Conservation (phyloP, 345 rosid genomes). For the Psidium friedrichsthalianum region DNA sequence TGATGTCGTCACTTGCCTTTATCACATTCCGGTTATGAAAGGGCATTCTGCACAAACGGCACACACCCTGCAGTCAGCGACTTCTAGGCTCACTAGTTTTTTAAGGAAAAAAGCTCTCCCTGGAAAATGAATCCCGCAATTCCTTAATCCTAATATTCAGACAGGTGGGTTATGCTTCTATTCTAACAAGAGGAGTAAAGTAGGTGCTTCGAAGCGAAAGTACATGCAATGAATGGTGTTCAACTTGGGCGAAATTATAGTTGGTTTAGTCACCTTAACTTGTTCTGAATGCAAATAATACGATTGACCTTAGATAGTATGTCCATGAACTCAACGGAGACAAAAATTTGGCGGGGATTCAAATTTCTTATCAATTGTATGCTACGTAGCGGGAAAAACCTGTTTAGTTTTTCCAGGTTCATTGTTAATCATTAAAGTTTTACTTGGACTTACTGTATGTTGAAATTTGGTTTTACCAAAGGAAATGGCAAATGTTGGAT, state of each 20-base stretch:
- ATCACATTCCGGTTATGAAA: neutral
- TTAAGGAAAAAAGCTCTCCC: neutral
- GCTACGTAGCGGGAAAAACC: neutral
- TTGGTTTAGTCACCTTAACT: neutral
- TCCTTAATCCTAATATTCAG: neutral
- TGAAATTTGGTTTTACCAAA: neutral
- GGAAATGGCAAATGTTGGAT: neutral
- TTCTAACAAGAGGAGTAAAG: neutral
- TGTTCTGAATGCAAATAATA: neutral
- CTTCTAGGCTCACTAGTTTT: neutral
- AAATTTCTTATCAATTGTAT: neutral
- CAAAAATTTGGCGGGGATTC: neutral
- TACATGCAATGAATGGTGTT: neutral
- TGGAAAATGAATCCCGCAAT: neutral
- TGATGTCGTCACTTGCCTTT: neutral
- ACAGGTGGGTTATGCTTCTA: neutral
- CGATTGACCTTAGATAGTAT: neutral
- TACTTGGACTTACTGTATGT: neutral
- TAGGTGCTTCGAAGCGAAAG: neutral
- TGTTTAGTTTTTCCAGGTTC: neutral
- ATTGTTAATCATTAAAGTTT: neutral
- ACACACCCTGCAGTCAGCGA: neutral
- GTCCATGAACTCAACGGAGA: neutral
- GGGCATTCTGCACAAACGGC: neutral
- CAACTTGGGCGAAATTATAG: neutral